Evolutionary conservation across 1,139 yeast species (phyloP).

Genomic region (Yamadazyma triangularis): DNA sequence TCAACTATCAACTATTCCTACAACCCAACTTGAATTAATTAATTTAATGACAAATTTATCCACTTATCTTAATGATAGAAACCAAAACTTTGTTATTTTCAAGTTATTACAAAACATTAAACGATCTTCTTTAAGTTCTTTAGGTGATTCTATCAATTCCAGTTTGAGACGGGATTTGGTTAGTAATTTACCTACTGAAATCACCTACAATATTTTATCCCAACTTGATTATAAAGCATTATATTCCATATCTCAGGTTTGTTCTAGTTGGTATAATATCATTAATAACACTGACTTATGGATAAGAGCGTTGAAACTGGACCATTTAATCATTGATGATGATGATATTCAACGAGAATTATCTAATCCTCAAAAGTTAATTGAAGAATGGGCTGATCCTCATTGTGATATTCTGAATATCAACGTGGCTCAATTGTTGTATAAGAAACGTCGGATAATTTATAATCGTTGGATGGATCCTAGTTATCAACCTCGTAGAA

Average conservation of each 20-base stretch:
- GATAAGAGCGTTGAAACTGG: constrained; percentile 51
- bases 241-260: constrained; percentile 60
- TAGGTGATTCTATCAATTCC: constrained; percentile 54
- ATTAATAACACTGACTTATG: constrained; percentile 60
- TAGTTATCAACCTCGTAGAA: constrained; percentile 59
- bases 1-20: constrained; percentile 24
- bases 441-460: constrained; percentile 62
- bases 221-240: constrained; percentile 64
- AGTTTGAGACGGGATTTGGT: constrained; percentile 73
- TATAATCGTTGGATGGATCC: constrained; percentile 83
- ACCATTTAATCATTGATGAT: constrained; percentile 40
- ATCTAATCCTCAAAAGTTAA: constrained; percentile 20
- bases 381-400: constrained; percentile 30
- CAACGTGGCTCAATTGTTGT: constrained; percentile 50
- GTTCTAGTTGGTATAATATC: constrained; percentile 62
- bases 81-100: constrained; percentile 50
- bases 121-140: constrained; percentile 64
- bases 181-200: constrained; percentile 67
- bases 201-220: constrained; percentile 64
- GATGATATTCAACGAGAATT: constrained; percentile 34
- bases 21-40: constrained; percentile 38
- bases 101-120: constrained; percentile 61
- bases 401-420: constrained; percentile 11
- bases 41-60: constrained; percentile 33
- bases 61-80: constrained; percentile 30